Evolutionary conservation across 352 stramenopile species (phyloP).

Genomic region (Lagenidium giganteum): DNA sequence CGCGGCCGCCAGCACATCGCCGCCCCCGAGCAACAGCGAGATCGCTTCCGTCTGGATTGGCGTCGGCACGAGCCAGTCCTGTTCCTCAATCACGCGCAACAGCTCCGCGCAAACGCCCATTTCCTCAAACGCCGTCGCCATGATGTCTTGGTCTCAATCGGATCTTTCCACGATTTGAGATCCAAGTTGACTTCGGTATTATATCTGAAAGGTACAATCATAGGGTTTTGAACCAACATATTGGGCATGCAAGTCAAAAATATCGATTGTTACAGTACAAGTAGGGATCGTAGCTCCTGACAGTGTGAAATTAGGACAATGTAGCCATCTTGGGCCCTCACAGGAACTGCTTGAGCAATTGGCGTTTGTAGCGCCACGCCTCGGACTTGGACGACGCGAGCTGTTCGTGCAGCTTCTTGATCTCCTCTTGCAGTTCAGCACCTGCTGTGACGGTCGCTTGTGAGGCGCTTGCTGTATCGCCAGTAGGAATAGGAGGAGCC

Average conservation of each 20-base stretch:
- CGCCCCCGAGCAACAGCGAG: no score
- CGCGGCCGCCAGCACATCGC: no score
- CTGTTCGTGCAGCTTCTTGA: slow-evolving; percentile 65
- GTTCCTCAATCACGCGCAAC: slow-evolving; percentile 4
- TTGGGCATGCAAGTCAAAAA: no score
- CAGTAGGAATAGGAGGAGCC: no score
- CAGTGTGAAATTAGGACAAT: neutral
- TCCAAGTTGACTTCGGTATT: no score
- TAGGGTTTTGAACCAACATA: no score
- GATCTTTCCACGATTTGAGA: no score
- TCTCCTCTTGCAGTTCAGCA: slow-evolving; percentile 50
- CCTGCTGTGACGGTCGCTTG: neutral
- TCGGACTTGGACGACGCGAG: slow-evolving; percentile 63
- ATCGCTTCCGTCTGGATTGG: slow-evolving; percentile 3
- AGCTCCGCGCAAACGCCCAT: slow-evolving; percentile 10
- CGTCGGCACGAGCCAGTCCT: slow-evolving; percentile 10
- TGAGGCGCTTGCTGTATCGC: no score
- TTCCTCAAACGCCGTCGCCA: slow-evolving; percentile 3
- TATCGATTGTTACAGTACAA: no score
- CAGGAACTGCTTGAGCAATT: slow-evolving; percentile 73
- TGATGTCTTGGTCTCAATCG: no score
- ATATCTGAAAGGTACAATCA: no score
- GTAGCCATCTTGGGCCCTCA: slow-evolving; percentile 9
- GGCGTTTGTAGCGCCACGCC: slow-evolving; percentile 69
- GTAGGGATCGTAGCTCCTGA: neutral